Evolutionary conservation across 768 basidiomycete genomes (phyloP), one percentile per base, ranked within the genome.

Genomic region (Roridomyces roridus): DNA sequence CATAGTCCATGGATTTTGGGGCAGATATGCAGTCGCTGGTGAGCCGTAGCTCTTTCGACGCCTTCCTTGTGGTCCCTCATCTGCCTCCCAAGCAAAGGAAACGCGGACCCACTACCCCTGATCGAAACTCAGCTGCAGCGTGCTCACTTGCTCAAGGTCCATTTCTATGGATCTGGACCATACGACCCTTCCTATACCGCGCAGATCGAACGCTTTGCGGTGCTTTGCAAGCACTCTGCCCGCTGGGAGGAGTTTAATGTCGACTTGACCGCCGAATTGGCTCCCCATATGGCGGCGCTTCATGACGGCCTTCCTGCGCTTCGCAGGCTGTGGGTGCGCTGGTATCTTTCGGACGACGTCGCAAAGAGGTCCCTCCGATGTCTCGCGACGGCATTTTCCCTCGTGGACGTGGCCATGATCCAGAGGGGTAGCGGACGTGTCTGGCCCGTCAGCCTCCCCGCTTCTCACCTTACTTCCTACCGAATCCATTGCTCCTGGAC

Each of bases 21-120:
- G 5, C 48, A 45, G 3, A n/a, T 57, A 42, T 23, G 47, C 43
- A 6, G 55, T 29, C 46, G 46, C 17, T 56, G 55, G 55, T 24
- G 46, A 39, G 55, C 41, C 8, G 25, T 45, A 11, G 21, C 42
- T 4, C n/a, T 56, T 9, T 44, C 35, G n/a, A 39, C 15, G 10
- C 42, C 55, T 15, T 49, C 42, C 9, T 44, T 56, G 42, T 56
- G 55, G 55, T 56, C 54, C 23, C 23, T 9, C 8, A 18, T 55
- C 9, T 4, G 14, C 34, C 21, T 14, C 24, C 12, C 11, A 3
- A 31, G 12, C 21, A 4, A n/a, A 10, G 2, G 7, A 17, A 17
- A 6, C 2, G 9, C 26, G 2, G 12, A 14, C 42, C 40, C 26
- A 6, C 8, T 50, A 17, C 20, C 55, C 18, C 6, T 50, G 17